Conservation (phyloP, 768 basidiomycete species). For the Russula ochroleuca region DNA sequence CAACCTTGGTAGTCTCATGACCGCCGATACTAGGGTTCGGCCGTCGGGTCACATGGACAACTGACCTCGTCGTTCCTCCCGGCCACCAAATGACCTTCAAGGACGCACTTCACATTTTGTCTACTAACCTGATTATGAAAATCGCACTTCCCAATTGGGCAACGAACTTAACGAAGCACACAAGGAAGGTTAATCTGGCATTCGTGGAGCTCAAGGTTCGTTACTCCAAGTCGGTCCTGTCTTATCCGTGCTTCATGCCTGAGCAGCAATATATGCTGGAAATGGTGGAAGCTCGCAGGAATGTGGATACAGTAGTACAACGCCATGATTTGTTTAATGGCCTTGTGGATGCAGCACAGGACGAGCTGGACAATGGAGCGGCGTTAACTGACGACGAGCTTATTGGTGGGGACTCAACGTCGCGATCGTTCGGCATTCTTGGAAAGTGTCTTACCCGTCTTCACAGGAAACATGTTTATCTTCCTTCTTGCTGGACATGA, state of each 20-base stretch:
- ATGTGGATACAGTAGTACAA: constrained; percentile 24
- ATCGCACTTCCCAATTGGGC: constrained; percentile 41
- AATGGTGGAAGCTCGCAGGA: constrained; percentile 29
- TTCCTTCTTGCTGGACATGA: constrained; percentile 39
- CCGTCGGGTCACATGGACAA: constrained; percentile 46
- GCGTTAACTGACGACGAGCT: constrained; percentile 30
- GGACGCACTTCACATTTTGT: constrained; percentile 44
- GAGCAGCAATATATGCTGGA: constrained; percentile 31
- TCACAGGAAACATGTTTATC: constrained; percentile 32
- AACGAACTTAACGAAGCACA: constrained; percentile 36
- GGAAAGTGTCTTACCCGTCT: not conserved
- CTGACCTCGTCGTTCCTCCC: constrained; percentile 39
- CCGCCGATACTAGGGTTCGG: constrained; percentile 41
- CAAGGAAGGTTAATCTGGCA: constrained; percentile 36
- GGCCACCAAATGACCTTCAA: constrained; percentile 49
- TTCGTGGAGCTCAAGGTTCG: constrained; percentile 44
- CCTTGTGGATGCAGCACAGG: constrained; percentile 28
- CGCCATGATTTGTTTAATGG: constrained; percentile 31
- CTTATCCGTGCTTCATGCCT: not conserved
- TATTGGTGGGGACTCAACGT: constrained; percentile 11
- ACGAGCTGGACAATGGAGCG: constrained; percentile 20
- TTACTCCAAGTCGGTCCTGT: not conserved
- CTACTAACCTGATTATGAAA: constrained; percentile 38
- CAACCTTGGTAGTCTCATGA: not conserved
- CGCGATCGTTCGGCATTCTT: too few species aligned